Percentiles rank a stretch among this genome's conserved stretches.
These are phyloP conservation scores for Diaporthe nobilis DNA, from an alignment of 2,329 filamentous ascomycete genomes.

Conservation along the genomic window DNA sequence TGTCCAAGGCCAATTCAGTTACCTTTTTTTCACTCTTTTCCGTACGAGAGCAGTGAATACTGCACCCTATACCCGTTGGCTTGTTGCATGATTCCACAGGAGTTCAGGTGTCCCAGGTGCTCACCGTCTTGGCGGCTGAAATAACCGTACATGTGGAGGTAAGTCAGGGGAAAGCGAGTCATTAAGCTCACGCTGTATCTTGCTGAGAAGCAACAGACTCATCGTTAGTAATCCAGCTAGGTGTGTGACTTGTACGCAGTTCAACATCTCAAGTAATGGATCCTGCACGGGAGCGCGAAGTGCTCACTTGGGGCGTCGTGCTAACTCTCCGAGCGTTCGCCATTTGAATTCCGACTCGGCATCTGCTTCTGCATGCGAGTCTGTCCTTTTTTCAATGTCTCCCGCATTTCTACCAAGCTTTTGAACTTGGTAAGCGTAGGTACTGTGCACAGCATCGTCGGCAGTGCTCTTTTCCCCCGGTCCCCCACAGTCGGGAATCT, in stretches of 20 bases:
- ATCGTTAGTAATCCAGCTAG: neutral
- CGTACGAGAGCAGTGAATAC: neutral
- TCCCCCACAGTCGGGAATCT: conserved; percentile 24
- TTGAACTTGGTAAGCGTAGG: neutral
- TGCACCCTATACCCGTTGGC: neutral
- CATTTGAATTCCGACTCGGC: neutral
- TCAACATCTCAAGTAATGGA: neutral
- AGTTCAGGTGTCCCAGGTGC: neutral
- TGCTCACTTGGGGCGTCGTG: neutral
- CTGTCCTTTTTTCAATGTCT: neutral
- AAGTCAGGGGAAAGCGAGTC: neutral
- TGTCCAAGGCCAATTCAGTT: neutral
- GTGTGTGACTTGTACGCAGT: neutral
- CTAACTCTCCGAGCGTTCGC: neutral
- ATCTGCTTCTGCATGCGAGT: neutral
- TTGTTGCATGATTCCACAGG: neutral
- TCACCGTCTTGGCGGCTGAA: neutral
- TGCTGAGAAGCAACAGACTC: too few relatives aligned
- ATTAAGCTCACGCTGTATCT: neutral
- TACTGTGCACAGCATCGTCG: neutral
- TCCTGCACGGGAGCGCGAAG: neutral
- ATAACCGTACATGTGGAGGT: neutral
- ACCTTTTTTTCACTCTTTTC: too few relatives aligned
- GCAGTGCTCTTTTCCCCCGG: too few relatives aligned
- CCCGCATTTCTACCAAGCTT: neutral